Evolutionary conservation across 768 basidiomycete genomes (phyloP), one percentile per base, ranked within the genome.

Genomic region (Tulasnella sp.): DNA sequence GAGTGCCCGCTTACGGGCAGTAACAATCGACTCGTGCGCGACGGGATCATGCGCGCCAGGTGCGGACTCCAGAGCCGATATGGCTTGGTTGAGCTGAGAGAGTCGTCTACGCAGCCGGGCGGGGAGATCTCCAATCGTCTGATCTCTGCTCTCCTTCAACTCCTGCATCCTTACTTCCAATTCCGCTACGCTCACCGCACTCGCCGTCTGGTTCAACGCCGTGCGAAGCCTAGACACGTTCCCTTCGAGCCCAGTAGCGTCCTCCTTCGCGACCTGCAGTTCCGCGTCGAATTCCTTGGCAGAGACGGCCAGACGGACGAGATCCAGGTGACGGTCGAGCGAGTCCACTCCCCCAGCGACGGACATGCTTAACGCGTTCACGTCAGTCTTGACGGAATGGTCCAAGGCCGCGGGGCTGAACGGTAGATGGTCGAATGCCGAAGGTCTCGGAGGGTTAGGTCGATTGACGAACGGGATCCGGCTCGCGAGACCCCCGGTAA

Each of bases 321-420:
- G 84, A 36, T 81, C 79, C 16, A 81, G 80, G 52, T 84, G 83
- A 70, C 84, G 83, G 22, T 82, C 78, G 37, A 92, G 78, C 11
- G 77, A 78, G 69, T 87, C 86, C 40, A 87, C 72, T 35, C 80
- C 82, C n/a, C 86, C 87, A 3, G 82, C 82, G 17, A 92, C 83
- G 72, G 85, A 81, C 81, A 92, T 86, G 65, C 87, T 81, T 75
- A 86, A 87, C n/a, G 85, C 79, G 78, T 94, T 92, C 62, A 85
- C 85, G 77, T 91, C 88, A 14, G 84, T 78, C 36, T 92, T 88
- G 72, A 92, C 88, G 69, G 82, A 81, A 47, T 86, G 84, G 77
- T 95, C 89, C 41, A 94, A 80, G 44, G 81, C 79, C 41, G 82
- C 75, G 39, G 87, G 80, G 72, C 90, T 86, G 76, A 91, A 84